Percentiles rank a stretch among this genome's conserved stretches.
phyloP scores from a whole-genome alignment of 192 early-diverging fungal genomes.

The Coemansia sp. region DNA sequence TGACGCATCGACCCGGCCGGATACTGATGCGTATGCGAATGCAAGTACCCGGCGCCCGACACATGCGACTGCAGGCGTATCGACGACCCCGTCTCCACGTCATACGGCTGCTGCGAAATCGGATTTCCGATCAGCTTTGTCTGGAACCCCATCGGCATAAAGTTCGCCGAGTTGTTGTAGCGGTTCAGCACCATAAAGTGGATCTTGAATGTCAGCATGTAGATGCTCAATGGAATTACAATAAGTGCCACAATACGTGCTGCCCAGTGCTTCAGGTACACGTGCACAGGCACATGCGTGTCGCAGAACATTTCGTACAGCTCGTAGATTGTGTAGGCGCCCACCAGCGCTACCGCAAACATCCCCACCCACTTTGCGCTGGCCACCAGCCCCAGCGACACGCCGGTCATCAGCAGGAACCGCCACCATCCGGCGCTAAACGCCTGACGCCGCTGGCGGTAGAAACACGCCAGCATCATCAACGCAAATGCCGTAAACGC shows the following conservation, averaged over 20 bases:
- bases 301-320: conserved; percentile 50
- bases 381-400: conserved; percentile 81
- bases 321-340: conserved; percentile 38
- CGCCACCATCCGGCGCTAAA: conserved; percentile 88
- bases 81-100: conserved; percentile 37
- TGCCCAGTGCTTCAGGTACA: conserved; percentile 80
- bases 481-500: conserved; percentile 75
- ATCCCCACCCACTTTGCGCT: conserved; percentile 98
- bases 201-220: conserved; percentile 74
- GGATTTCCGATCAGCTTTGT: conserved; percentile 36
- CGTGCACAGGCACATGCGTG: conserved; percentile 53
- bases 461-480: conserved; percentile 71
- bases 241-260: conserved; percentile 82
- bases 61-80: conserved; percentile 38
- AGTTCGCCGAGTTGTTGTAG: conserved; percentile 49
- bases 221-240: conserved; percentile 75
- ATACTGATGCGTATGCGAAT: conserved; percentile 67
- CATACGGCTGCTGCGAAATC: conserved; percentile 43
- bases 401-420: conserved; percentile 80
- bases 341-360: conserved; percentile 79
- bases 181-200: conserved; percentile 86
- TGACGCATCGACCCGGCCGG: conserved; percentile 69
- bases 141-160: conserved; percentile 54
- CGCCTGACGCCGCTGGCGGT: conserved; percentile 65
- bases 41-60: conserved; percentile 47